These are phyloP conservation scores for Oryza meridionalis DNA, from an alignment of 176 grass and related monocot species.

Conservation along the genomic window DNA sequence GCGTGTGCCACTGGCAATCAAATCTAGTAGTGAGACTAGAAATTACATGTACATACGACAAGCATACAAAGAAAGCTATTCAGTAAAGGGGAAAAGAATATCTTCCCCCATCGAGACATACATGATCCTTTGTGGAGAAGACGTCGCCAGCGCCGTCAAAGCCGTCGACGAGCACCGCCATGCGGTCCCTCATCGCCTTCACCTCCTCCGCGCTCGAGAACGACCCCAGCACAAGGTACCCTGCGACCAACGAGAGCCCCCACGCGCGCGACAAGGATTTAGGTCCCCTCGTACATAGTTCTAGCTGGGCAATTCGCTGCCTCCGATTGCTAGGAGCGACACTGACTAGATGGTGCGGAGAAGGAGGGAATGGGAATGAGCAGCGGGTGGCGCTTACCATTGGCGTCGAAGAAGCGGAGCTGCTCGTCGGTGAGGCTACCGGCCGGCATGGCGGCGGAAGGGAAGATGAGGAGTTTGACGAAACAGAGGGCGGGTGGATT, in stretches of 20 bases:
- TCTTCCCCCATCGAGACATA: constrained; percentile 24
- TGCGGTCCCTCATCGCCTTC: constrained; percentile 68
- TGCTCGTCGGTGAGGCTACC: constrained; percentile 67
- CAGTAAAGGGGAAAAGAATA: neutral
- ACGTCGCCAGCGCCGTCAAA: constrained; percentile 61
- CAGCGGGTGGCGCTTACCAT: constrained; percentile 48
- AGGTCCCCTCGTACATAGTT: constrained; percentile 1
- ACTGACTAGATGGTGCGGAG: neutral
- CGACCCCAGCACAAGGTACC: constrained; percentile 78
- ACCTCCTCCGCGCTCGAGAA: constrained; percentile 70
- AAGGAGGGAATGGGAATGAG: neutral
- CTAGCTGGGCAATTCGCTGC: neutral
- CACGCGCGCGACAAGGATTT: neutral
- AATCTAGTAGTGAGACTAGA: neutral
- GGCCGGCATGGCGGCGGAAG: constrained; percentile 35
- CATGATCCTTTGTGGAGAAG: constrained; percentile 95
- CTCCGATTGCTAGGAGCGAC: neutral
- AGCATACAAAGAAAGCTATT: neutral
- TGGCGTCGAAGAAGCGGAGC: constrained; percentile 64
- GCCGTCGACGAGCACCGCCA: constrained; percentile 68
- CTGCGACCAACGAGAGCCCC: constrained; percentile 42
- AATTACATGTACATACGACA: neutral
- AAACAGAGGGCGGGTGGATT: neutral
- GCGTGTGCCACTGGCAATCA: neutral
- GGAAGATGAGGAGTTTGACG: neutral